Evolutionary conservation across 306 rosid species (phyloP), one percentile per base, ranked within the genome.

Genomic region (Quercus cerris): DNA sequence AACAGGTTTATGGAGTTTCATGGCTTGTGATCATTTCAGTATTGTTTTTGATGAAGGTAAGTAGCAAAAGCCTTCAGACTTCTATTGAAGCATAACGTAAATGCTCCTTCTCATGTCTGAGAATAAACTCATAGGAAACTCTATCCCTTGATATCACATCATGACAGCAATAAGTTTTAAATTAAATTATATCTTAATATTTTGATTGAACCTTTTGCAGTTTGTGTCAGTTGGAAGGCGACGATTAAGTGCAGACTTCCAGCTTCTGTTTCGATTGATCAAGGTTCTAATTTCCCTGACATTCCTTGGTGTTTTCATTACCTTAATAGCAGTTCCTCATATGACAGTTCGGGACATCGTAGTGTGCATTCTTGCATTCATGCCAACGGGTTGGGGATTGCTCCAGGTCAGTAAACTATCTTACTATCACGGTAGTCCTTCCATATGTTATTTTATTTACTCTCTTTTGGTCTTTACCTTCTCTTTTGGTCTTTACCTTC

Each of bases 321-420:
- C 80, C 75, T 80, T 95, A 73, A 78, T 95, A 73, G 94, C 87
- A 67, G 71, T 91, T 20, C 91, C 88, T 73, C 80, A 85, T 3
- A 78, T 95, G 94, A 90, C 95, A 38, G 19, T 88, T 14, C 85
- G 73, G 83, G 99, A 95, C 83, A 82, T 91, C 62, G 4, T 93
- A 27, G 89, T 91, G 66, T 86, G 93, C 90, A 77, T 93, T 79
- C 93, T 95, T 44, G 98, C 98, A 51, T 91, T 95, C 85, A 83
- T 90, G 91, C 99, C 99, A 25, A 88, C 99, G 9, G 99, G 98
- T 77, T 95, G 99, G 99, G 99, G 99, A 30, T 55, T 95, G 85
- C 91, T 95, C 70, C 85, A 72, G 95, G 99, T 95, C 17, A 87
- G 96, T 90, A 73, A 52, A 71, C 18, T 4, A 62, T 23, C 49